phyloP scores from a whole-genome alignment of 2,329 filamentous ascomycete species.

The Arachnomyces sp. region DNA sequence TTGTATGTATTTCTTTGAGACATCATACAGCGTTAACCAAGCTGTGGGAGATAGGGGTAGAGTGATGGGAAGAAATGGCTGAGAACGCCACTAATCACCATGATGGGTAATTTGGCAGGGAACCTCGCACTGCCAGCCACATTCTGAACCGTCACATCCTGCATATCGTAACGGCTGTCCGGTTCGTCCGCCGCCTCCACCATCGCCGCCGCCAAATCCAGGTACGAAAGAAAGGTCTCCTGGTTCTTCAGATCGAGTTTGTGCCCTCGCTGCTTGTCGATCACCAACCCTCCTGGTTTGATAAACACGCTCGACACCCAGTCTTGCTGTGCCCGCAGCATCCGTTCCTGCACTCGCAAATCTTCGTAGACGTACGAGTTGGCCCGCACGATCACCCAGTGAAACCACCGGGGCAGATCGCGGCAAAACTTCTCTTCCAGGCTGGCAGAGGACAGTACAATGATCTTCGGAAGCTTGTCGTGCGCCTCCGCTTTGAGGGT shows the following conservation, averaged over 20 bases:
- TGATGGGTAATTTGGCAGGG: constrained; percentile 25
- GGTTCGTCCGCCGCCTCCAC: constrained; percentile 38
- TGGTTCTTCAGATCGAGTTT: constrained; percentile 31
- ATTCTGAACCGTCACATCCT: constrained; percentile 21
- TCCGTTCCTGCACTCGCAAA: constrained; percentile 11
- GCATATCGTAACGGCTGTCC: constrained; percentile 17
- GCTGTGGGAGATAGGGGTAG: constrained; percentile 25
- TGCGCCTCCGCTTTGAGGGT: constrained; percentile 12
- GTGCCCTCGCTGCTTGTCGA: constrained; percentile 31
- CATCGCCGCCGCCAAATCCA: constrained; percentile 44
- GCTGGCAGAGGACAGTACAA: constrained; percentile 39
- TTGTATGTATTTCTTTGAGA: too few species aligned
- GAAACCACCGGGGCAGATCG: constrained; percentile 17
- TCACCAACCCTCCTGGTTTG: constrained; percentile 17
- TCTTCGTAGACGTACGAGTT: constrained; percentile 17
- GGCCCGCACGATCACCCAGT: constrained; percentile 11
- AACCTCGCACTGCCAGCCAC: constrained; percentile 25
- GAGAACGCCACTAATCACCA: constrained; percentile 25
- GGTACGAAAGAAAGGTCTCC: constrained; percentile 34
- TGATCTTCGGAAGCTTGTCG: constrained; percentile 29
- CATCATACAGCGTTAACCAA: background rate
- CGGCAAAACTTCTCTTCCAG: constrained; percentile 33
- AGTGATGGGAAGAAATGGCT: constrained; percentile 29
- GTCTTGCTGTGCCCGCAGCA: constrained; percentile 15
- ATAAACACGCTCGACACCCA: constrained; percentile 19